Percentiles rank a stretch among this genome's conserved stretches.
Evolutionary conservation across 371 early-diverging fungal genomes (phyloP).

Genomic region (Coemansia sp.): DNA sequence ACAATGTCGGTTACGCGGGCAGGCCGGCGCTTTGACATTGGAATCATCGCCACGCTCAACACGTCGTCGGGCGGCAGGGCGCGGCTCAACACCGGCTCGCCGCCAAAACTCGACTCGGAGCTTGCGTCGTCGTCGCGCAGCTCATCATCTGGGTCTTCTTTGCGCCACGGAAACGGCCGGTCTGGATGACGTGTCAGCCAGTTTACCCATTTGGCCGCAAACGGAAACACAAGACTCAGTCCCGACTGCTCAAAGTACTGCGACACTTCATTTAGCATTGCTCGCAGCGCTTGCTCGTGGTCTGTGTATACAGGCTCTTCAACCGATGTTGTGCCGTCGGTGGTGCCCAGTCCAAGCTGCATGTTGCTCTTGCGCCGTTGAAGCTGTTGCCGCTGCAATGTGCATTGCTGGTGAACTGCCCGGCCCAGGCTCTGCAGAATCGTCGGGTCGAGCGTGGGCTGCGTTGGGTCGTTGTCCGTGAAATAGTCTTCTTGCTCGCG

Average conservation of each 20-base stretch:
- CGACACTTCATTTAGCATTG: constrained; percentile 45
- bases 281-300: constrained; percentile 36
- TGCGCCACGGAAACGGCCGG: constrained; percentile 49
- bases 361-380: constrained; percentile 52
- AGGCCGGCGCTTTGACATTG: constrained; percentile 47
- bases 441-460: constrained; percentile 32
- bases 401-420: constrained; percentile 46
- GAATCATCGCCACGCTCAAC: constrained; percentile 44
- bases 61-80: constrained; percentile 47
- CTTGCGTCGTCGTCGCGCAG: constrained; percentile 26
- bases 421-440: constrained; percentile 42
- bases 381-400: constrained; percentile 41
- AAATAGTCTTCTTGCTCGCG: constrained; percentile 51
- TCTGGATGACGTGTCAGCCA: constrained; percentile 50
- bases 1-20: constrained; percentile 44
- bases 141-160: constrained; percentile 37
- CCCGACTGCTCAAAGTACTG: constrained; percentile 49
- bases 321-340: background rate
- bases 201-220: constrained; percentile 47
- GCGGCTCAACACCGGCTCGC: constrained; percentile 39
- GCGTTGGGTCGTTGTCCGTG: constrained; percentile 37
- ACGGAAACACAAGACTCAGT: constrained; percentile 42
- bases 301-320: constrained; percentile 18
- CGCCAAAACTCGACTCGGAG: constrained; percentile 46
- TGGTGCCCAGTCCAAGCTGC: constrained; percentile 38